Conservation (phyloP, 148 eudicot genomes). For the Nepenthes mirabilis region DNA sequence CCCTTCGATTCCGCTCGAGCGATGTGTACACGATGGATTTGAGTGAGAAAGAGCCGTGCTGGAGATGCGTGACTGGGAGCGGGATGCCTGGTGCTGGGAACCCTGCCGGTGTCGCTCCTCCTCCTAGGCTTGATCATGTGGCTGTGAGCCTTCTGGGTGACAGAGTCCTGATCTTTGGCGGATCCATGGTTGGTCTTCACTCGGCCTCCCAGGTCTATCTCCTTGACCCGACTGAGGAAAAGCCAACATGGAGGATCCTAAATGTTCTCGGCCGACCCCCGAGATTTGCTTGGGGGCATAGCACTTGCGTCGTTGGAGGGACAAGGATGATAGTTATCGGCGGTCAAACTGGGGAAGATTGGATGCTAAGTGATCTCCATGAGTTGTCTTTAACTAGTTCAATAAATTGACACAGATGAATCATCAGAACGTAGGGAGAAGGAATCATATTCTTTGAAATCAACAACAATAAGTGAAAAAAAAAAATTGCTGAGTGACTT, state of each 20-base stretch:
- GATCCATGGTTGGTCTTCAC: slow-evolving; percentile 91
- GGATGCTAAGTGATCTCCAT: slow-evolving; percentile 81
- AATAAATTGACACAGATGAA: slow-evolving; percentile 9
- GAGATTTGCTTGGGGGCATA: slow-evolving; percentile 92
- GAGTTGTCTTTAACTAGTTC: slow-evolving; percentile 65
- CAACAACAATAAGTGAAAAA: too few relatives aligned
- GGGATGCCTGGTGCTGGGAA: slow-evolving; percentile 92
- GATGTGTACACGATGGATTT: slow-evolving; percentile 85
- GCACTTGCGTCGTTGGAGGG: slow-evolving; percentile 88
- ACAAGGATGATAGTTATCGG: slow-evolving; percentile 88
- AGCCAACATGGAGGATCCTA: slow-evolving; percentile 82
- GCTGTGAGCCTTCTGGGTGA: slow-evolving; percentile 95
- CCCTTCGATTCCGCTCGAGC: slow-evolving; percentile 71
- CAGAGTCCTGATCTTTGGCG: slow-evolving; percentile 78
- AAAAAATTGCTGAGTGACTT: too few relatives aligned
- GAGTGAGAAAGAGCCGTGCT: slow-evolving; percentile 79
- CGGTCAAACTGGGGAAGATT: slow-evolving; percentile 92
- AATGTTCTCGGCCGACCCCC: slow-evolving; percentile 89
- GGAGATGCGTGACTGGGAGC: slow-evolving; percentile 84
- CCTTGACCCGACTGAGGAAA: slow-evolving; percentile 84
- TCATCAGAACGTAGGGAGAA: too few relatives aligned
- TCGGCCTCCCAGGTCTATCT: slow-evolving; percentile 85
- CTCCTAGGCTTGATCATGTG: slow-evolving; percentile 89
- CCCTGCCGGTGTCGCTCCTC: slow-evolving; percentile 88
- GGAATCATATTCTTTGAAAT: too few relatives aligned